Evolutionary conservation across 2,329 filamentous ascomycete genomes (phyloP).

Genomic region (Stagonosporopsis vannaccii): DNA sequence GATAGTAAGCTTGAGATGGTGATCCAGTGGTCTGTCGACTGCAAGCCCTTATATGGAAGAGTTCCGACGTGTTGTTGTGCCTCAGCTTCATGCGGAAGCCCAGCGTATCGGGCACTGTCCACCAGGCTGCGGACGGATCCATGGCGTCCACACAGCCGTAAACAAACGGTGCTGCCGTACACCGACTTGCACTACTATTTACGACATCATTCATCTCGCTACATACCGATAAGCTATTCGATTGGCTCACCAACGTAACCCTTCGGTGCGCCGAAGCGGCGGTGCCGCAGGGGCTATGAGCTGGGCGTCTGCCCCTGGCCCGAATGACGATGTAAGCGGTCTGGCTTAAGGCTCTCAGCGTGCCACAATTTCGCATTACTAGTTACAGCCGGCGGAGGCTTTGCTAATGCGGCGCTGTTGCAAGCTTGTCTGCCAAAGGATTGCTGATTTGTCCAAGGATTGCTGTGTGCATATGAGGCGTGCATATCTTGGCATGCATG

Average conservation of each 20-base stretch:
- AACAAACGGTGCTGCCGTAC: constrained; percentile 20
- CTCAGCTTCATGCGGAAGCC: constrained; percentile 20
- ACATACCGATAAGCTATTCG: constrained; percentile 11
- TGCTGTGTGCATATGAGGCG: constrained; percentile 9
- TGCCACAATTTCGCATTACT: constrained; percentile 19
- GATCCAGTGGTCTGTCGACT: background rate
- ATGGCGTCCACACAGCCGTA: constrained; percentile 24
- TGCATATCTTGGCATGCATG: constrained; percentile 25
- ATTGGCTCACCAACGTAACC: constrained; percentile 18
- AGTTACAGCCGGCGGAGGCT: background rate
- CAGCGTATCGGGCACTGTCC: constrained; percentile 21
- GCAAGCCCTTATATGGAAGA: constrained; percentile 28
- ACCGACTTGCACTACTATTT: constrained; percentile 26
- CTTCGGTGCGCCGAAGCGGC: constrained; percentile 13
- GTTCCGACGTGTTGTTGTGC: constrained; percentile 18
- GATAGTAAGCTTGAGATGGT: constrained; percentile 17
- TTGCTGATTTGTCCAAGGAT: constrained; percentile 1
- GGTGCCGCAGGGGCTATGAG: constrained; percentile 18
- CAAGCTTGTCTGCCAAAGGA: background rate
- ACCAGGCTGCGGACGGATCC: constrained; percentile 28
- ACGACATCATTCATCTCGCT: constrained; percentile 29
- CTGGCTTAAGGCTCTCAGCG: constrained; percentile 23
- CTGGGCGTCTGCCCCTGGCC: constrained; percentile 15
- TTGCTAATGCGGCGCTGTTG: constrained; percentile 6
- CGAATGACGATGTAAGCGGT: constrained; percentile 9